Evolutionary conservation across 768 basidiomycete genomes (phyloP), one percentile per base, ranked within the genome.

Genomic region (Termitomyces sp.): DNA sequence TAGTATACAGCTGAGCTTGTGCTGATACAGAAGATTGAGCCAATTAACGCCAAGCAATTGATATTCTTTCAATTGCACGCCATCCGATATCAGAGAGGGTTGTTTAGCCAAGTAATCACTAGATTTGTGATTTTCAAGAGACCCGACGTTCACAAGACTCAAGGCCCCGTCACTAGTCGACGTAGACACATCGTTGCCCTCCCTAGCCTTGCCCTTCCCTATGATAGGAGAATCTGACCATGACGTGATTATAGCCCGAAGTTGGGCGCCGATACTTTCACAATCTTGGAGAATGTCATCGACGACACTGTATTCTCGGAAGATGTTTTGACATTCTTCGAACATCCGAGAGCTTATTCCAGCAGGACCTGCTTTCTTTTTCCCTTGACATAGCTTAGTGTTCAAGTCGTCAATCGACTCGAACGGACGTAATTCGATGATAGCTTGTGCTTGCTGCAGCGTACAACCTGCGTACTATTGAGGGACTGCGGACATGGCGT

Each of bases 11-110:
- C 93, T 95, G 51, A 91, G 80, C 58, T 82, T 82, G 65, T 83
- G 86, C 57, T 79, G 80, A 71, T 94, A 95, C 52, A 98, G 76
- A 22, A 98, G 74, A 72, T 93, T 86, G 62, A 99, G 77, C 97
- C 97, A 99, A 70, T 98, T 99, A 54, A 99, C 82, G n/a, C 97
- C 97, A 57, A 98, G 80, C 58, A 98, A 77, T 72, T 99, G 96
- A 71, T 99, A 99, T 64, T 96, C 95, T 77, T 99, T 99, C 66
- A 99, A 77, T 65, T 77, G 79, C 58, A 95, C 86, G 46, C 81
- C 82, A 32, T 85, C 74, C 42, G 83, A 78, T 9, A 97, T 73
- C 32, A 82, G 70, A 13, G 80, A 72, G 9, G 97, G 97, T 65
- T 97, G 95, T 37, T 74, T 71, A 45, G 82, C 76, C 62, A 98